These are phyloP conservation scores for Macadamia integrifolia DNA, from an alignment of 164 flowering plant species.

Conservation along the genomic window DNA sequence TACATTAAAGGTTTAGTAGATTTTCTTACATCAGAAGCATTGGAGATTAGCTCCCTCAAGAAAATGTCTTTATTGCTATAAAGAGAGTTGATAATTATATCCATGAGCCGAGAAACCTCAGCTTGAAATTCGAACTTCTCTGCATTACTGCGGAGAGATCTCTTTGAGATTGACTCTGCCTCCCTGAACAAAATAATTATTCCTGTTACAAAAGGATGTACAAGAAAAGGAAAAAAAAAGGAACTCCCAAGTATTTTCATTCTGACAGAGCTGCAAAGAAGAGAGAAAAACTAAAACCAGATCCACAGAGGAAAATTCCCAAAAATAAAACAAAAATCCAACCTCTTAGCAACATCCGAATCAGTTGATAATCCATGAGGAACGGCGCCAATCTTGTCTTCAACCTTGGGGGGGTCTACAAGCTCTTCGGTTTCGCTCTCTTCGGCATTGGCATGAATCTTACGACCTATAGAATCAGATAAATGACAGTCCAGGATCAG, in stretches of 20 bases:
- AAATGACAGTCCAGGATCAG: not conserved
- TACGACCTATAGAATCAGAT: conserved; percentile 34
- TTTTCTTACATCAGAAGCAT: conserved; percentile 25
- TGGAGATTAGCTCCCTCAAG: conserved; percentile 7
- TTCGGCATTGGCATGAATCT: conserved; percentile 51
- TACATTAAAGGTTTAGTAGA: no score
- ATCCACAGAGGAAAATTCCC: not conserved
- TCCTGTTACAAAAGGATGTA: no score
- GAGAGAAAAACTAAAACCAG: not conserved
- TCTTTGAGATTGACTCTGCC: conserved; percentile 65
- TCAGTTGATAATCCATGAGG: conserved; percentile 70
- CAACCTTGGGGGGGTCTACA: conserved; percentile 67
- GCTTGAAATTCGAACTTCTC: conserved; percentile 7
- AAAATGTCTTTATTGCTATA: conserved; percentile 6
- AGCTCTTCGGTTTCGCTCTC: conserved; percentile 37
- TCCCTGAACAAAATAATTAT: conserved; percentile 34
- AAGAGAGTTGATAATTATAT: conserved; percentile 3
- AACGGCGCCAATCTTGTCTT: conserved; percentile 66
- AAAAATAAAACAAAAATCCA: conserved; percentile 1
- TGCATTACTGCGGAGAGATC: conserved; percentile 51
- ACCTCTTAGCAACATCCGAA: conserved; percentile 71
- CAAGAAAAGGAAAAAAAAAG: not conserved
- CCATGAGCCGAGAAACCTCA: conserved; percentile 6
- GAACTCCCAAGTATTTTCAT: not conserved
- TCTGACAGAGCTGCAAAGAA: not conserved